phyloP scores from a whole-genome alignment of 2,329 filamentous ascomycete species.

The Sporothrix brasiliensis region DNA sequence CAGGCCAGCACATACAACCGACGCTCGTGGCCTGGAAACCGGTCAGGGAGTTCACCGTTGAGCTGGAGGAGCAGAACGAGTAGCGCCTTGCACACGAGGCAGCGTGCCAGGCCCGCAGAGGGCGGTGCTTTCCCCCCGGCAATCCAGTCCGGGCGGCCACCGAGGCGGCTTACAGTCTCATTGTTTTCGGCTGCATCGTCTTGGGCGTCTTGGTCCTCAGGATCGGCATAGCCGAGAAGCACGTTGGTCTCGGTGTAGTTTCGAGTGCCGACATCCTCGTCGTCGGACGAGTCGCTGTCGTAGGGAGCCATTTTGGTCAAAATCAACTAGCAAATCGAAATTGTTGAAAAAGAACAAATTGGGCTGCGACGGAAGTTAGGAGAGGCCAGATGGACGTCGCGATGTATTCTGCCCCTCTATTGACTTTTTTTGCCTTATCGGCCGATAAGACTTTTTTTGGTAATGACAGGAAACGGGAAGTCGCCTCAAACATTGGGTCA shows the following conservation, averaged over 20 bases:
- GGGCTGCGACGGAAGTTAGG: not conserved
- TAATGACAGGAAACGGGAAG: not conserved
- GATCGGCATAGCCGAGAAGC: slow-evolving; percentile 83
- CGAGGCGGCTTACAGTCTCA: slow-evolving; percentile 84
- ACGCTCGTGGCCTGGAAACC: slow-evolving; percentile 84
- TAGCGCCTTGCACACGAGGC: slow-evolving; percentile 80
- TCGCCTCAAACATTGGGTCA: not conserved
- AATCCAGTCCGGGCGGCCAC: slow-evolving; percentile 85
- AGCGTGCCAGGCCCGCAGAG: slow-evolving; percentile 76
- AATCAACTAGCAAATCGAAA: not conserved
- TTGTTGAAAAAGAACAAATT: not conserved
- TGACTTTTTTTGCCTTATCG: slow-evolving; percentile 24
- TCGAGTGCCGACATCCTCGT: slow-evolving; percentile 58
- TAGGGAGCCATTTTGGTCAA: slow-evolving; percentile 66
- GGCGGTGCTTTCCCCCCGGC: slow-evolving; percentile 69
- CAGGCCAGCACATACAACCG: slow-evolving; percentile 87
- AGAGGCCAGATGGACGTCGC: not conserved
- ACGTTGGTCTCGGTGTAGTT: slow-evolving; percentile 78
- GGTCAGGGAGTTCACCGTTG: slow-evolving; percentile 84
- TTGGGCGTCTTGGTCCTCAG: slow-evolving; percentile 28
- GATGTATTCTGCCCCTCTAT: slow-evolving; percentile 19
- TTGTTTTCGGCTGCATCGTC: slow-evolving; percentile 39
- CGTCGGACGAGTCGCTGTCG: slow-evolving; percentile 82
- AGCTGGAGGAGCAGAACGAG: slow-evolving; percentile 88
- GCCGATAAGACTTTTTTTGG: slow-evolving; percentile 22